phyloP scores from a whole-genome alignment of 768 basidiomycete species.

The Suillus sp. region DNA sequence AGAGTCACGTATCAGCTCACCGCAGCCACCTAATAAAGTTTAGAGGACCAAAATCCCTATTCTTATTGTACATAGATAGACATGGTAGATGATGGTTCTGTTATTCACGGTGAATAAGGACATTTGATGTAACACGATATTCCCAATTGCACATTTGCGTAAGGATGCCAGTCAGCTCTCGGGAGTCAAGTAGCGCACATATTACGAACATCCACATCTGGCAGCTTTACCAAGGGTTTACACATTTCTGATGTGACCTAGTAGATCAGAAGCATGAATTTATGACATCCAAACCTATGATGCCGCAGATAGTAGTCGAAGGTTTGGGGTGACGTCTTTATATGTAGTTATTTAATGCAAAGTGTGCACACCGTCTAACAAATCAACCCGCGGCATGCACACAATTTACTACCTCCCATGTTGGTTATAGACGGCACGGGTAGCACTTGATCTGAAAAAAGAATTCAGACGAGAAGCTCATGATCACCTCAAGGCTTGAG shows the following conservation, averaged over 20 bases:
- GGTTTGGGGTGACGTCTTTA: neutral
- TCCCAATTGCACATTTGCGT: neutral
- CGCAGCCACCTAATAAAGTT: slow-evolving; percentile 17
- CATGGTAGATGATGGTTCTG: neutral
- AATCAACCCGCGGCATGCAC: neutral
- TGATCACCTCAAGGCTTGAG: slow-evolving; percentile 4
- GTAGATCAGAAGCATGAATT: neutral
- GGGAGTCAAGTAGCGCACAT: neutral
- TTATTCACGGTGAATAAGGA: neutral
- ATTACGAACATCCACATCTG: neutral
- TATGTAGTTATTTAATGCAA: neutral
- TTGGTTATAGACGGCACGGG: neutral
- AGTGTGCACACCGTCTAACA: neutral
- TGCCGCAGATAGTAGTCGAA: neutral
- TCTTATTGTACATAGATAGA: slow-evolving; percentile 19
- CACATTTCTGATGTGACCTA: neutral
- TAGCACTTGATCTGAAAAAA: neutral
- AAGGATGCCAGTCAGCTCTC: neutral
- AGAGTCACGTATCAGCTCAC: slow-evolving; percentile 12
- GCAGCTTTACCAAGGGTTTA: neutral
- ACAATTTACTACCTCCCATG: neutral
- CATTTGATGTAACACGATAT: neutral
- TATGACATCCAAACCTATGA: neutral
- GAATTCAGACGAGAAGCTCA: neutral
- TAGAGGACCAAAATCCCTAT: slow-evolving; percentile 22